phyloP scores from a whole-genome alignment of 164 flowering plant species.

The Litsea cubeba region DNA sequence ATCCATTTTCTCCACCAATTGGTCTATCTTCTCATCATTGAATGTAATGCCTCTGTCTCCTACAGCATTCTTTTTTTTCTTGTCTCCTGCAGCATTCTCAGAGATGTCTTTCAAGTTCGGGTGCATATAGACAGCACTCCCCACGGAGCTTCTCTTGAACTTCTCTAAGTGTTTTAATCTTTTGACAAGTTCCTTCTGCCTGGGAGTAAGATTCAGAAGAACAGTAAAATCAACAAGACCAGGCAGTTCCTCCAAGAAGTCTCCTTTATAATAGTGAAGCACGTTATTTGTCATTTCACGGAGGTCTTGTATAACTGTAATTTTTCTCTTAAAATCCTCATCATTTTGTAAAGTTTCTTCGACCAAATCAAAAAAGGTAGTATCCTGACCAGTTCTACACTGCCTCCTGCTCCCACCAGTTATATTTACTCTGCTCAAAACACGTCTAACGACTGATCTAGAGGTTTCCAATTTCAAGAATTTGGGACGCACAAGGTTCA shows the following conservation, averaged over 20 bases:
- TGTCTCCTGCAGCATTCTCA: constrained; percentile 15
- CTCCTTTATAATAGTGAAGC: constrained; percentile 88
- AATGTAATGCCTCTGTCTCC: constrained; percentile 18
- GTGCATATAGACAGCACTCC: constrained; percentile 69
- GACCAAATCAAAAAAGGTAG: constrained; percentile 60
- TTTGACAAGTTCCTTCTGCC: constrained; percentile 40
- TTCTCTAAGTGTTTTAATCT: constrained; percentile 37
- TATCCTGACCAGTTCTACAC: constrained; percentile 27
- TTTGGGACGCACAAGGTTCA: constrained; percentile 84
- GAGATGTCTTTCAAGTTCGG: constrained; percentile 46
- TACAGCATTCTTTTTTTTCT: not conserved
- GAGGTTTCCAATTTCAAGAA: constrained; percentile 54
- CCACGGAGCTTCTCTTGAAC: constrained; percentile 52
- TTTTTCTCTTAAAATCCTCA: constrained; percentile 47
- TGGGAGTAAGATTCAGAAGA: constrained; percentile 43
- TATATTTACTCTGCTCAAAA: constrained; percentile 53
- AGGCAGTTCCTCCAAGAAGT: constrained; percentile 83
- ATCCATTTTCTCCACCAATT: constrained; percentile 39
- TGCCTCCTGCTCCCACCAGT: constrained; percentile 37
- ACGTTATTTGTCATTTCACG: constrained; percentile 80
- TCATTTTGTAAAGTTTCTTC: constrained; percentile 72
- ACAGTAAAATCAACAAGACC: constrained; percentile 82
- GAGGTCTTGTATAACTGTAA: constrained; percentile 64
- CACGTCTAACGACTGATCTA: constrained; percentile 41
- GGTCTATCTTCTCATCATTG: constrained; percentile 21